Base-by-base conservation (phyloP, 2,329 filamentous ascomycete genomes). In the Hyphodiscus sp. region DNA sequence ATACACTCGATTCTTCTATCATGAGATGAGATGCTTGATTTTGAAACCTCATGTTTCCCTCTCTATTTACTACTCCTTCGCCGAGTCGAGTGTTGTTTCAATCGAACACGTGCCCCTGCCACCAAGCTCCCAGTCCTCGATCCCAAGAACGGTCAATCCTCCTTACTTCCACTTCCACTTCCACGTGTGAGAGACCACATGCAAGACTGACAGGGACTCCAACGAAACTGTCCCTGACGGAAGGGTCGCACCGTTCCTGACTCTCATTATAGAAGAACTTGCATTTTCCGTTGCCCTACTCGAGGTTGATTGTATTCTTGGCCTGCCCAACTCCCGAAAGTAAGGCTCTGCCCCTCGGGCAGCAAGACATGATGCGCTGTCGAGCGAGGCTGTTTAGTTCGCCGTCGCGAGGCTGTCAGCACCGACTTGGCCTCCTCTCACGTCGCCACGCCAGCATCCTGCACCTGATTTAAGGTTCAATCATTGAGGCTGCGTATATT, bases 361-460 rank as follows among this genome's bases (percentile, higher is more conserved):
- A 66, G 55, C 64, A 66, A 63, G 53, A 57, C 58, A 49, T 54
- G 50, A 66, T 65, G 63, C 63, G 63, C 57, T 66, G 62, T 61
- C 59, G 56, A 50, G 41, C 56, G 60, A 60, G 61, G 61, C 59
- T 63, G 54, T 53, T 26, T 58, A 50, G 52, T 33, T 41, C 46
- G 5, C 5, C 33, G 13, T 38, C 33, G 33, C 33, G 13, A 38
- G 33, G 33, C 33, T 38, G 33, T 38, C 16, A 38, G 33, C 5
- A 58, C 52, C 56, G 53, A 66, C 64, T 62, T 65, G 64, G 59
- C 59, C 58, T 50, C 46, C 59, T 64, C 62, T 65, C 57, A 60
- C 45, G 57, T 51, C 59, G 64, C 63, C 64, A 66, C 64, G 64
- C 62, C 57, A 57, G 41, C 51, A 55, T 51, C 52, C 44, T 26